Percentiles rank a stretch among this genome's conserved stretches.
These are phyloP conservation scores for Ganoderma multipileum DNA, from an alignment of 1,284 basidiomycete species.

Conservation along the genomic window DNA sequence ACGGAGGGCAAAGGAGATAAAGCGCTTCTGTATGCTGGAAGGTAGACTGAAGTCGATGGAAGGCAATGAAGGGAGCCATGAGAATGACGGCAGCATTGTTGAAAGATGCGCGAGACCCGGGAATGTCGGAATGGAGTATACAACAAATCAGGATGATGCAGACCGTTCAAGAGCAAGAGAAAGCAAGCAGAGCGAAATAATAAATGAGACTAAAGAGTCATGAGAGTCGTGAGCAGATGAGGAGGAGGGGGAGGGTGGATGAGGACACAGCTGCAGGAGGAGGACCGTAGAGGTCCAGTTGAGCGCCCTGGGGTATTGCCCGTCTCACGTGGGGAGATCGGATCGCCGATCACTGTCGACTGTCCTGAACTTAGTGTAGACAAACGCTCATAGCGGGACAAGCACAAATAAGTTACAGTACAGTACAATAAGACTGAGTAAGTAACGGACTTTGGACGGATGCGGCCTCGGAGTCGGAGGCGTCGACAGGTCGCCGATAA, in stretches of 20 bases:
- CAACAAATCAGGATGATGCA: neutral
- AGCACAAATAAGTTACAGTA: no score
- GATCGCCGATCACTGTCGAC: conserved; percentile 10
- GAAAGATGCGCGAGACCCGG: conserved; percentile 8
- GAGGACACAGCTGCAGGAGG: conserved; percentile 12
- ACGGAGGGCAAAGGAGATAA: conserved; percentile 90
- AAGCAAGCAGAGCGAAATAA: neutral
- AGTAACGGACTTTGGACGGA: neutral
- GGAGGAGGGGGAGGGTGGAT: neutral
- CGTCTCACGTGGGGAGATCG: neutral
- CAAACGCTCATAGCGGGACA: neutral
- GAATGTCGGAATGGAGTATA: conserved; percentile 10
- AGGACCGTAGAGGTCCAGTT: neutral
- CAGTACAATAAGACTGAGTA: no score
- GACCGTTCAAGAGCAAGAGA: conserved; percentile 15
- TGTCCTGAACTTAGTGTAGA: neutral
- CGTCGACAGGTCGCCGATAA: no score
- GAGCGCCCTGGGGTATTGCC: neutral
- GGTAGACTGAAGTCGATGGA: conserved; percentile 78
- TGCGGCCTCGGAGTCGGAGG: no score
- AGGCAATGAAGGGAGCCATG: conserved; percentile 69
- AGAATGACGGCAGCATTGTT: conserved; percentile 44
- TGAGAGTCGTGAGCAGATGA: conserved; percentile 8
- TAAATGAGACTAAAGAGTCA: conserved; percentile 7
- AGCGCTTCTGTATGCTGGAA: conserved; percentile 84